Evolutionary conservation across 257 asterid genomes (phyloP).

Genomic region (Penstemon barbatus): DNA sequence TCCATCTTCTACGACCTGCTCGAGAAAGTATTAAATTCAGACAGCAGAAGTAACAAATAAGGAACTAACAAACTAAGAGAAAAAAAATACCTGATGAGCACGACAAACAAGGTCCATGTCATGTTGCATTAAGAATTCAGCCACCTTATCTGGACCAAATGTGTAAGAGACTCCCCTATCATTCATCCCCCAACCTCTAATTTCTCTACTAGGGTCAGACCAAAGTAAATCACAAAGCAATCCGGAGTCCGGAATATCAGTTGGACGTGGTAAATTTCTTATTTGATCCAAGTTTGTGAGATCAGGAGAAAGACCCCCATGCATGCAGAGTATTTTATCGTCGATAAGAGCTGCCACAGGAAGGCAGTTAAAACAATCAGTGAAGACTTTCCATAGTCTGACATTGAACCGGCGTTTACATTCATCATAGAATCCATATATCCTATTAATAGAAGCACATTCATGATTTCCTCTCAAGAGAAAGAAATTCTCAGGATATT

Average conservation of each 20-base stretch:
- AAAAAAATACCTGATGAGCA: not conserved
- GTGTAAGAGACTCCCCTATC: constrained; percentile 11
- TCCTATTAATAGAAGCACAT: not conserved
- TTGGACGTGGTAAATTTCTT: constrained; percentile 4
- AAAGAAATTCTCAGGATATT: not conserved
- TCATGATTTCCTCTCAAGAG: not conserved
- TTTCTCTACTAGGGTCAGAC: constrained; percentile 9
- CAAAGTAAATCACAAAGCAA: constrained; percentile 10
- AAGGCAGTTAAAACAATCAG: not conserved
- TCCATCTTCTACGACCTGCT: constrained; percentile 86
- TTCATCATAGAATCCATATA: not conserved
- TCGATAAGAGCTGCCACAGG: constrained; percentile 2
- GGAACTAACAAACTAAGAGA: not conserved
- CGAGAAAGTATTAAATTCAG: not conserved
- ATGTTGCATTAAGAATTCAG: constrained; percentile 1
- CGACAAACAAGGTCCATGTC: constrained; percentile 3
- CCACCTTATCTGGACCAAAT: constrained; percentile 9
- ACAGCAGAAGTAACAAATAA: not conserved
- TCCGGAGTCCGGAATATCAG: constrained; percentile 4
- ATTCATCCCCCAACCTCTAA: constrained; percentile 11
- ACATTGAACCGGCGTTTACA: not conserved
- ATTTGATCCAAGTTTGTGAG: constrained; percentile 7
- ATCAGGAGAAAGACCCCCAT: not conserved
- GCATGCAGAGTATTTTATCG: not conserved
- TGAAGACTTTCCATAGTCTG: not conserved